A percentile compares a stretch with the other conserved stretches of the same genome.
Evolutionary conservation across 768 basidiomycete genomes (phyloP).

Genomic region (Lactarius trivialis): DNA sequence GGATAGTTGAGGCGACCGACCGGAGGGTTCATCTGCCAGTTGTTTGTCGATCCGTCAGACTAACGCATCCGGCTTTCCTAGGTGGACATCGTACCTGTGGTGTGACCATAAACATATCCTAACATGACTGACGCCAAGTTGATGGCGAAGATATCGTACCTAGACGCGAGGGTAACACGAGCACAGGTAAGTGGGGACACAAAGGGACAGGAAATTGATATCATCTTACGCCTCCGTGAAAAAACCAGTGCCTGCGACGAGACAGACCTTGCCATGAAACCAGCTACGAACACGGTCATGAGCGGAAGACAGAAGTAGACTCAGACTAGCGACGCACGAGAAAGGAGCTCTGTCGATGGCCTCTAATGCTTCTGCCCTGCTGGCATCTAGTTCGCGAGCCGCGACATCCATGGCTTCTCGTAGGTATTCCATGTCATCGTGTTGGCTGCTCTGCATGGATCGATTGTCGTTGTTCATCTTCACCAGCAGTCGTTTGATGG

Average conservation of each 20-base stretch:
- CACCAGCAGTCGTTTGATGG: background rate
- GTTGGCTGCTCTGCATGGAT: background rate
- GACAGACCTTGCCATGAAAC: slow-evolving; percentile 44
- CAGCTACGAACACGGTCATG: slow-evolving; percentile 26
- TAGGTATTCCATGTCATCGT: background rate
- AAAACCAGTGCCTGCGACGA: slow-evolving; percentile 72
- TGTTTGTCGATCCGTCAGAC: background rate
- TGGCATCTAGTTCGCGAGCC: slow-evolving; percentile 45
- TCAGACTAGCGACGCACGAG: slow-evolving; percentile 42
- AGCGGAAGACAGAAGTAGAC: background rate
- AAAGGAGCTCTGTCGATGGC: slow-evolving; percentile 85
- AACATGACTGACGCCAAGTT: slow-evolving; percentile 79
- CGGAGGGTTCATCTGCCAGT: background rate
- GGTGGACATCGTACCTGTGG: background rate
- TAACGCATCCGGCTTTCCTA: background rate
- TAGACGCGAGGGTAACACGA: slow-evolving; percentile 21
- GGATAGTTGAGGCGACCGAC: background rate
- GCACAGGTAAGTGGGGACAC: background rate
- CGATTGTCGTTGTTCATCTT: background rate
- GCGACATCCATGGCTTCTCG: background rate
- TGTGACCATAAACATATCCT: slow-evolving; percentile 65
- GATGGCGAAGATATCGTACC: slow-evolving; percentile 86
- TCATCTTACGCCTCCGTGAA: slow-evolving; percentile 71
- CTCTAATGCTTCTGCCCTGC: slow-evolving; percentile 70
- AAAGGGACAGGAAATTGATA: background rate